Evolutionary conservation across 177 flowering plant species (phyloP).

Genomic region (Vitis hybrid): DNA sequence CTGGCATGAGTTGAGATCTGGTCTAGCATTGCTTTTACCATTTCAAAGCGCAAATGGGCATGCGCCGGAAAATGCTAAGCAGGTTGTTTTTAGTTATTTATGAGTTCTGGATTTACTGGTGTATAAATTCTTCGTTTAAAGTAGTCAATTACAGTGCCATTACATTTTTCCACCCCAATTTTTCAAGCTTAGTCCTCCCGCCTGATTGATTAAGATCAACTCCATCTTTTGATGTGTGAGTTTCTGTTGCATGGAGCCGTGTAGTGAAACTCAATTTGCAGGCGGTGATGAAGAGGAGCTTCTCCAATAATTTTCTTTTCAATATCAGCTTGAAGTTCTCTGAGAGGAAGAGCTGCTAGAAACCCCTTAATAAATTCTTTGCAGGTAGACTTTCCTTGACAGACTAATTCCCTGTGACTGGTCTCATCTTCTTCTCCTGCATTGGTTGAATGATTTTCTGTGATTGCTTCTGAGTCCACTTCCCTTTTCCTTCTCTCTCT

Average conservation of each 20-base stretch:
- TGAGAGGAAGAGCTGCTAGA: constrained; percentile 31
- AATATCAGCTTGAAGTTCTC: constrained; percentile 23
- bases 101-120: neutral
- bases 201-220: neutral
- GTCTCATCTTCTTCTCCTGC: neutral
- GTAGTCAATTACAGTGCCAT: neutral
- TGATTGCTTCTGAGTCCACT: neutral
- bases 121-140: neutral
- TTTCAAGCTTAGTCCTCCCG: neutral
- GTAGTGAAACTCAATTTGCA: constrained; percentile 35
- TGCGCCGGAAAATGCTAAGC: too few species aligned
- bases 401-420: constrained; percentile 6
- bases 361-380: constrained; percentile 31
- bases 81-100: neutral
- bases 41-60: too few species aligned
- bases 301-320: constrained; percentile 13
- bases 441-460: neutral
- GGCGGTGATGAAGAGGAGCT: constrained; percentile 22
- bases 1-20: too few species aligned
- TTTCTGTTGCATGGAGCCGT: constrained; percentile 7
- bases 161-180: neutral
- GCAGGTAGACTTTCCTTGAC: constrained; percentile 28
- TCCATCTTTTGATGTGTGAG: neutral
- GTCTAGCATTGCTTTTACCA: too few species aligned
- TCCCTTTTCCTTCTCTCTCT: constrained; percentile 4